phyloP scores from a whole-genome alignment of 352 stramenopile species.

The Lagenidium giganteum region DNA sequence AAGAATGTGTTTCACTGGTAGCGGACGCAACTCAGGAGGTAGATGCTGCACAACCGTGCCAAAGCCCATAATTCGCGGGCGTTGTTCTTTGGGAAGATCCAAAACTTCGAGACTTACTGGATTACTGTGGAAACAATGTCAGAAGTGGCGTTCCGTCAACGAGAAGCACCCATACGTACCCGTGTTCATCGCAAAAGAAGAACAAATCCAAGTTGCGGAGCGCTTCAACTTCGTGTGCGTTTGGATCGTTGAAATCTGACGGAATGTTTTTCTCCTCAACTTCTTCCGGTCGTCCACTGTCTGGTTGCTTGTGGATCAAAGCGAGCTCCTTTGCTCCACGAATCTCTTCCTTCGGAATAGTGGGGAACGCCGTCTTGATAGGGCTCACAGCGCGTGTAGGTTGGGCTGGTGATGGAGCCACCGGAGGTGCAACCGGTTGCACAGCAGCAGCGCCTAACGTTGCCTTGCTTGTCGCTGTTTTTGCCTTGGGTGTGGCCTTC shows the following conservation, averaged over 20 bases:
- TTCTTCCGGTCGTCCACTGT: slow-evolving; percentile 33
- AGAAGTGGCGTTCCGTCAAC: too few species aligned
- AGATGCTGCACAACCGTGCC: slow-evolving; percentile 76
- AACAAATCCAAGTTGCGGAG: slow-evolving; percentile 80
- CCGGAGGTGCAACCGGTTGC: neutral
- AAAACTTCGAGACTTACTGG: slow-evolving; percentile 77
- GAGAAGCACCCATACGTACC: slow-evolving; percentile 32
- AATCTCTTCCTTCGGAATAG: slow-evolving; percentile 52
- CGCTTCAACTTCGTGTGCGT: slow-evolving; percentile 54
- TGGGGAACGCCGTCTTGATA: slow-evolving; percentile 47
- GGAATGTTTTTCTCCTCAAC: slow-evolving; percentile 51
- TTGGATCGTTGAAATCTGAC: slow-evolving; percentile 60
- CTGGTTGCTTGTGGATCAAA: slow-evolving; percentile 26
- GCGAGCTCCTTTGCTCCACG: slow-evolving; percentile 52
- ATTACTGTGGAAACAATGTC: slow-evolving; percentile 52
- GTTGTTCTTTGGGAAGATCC: slow-evolving; percentile 65
- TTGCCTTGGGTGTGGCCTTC: slow-evolving; percentile 11
- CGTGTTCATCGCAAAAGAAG: slow-evolving; percentile 83
- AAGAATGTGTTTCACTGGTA: slow-evolving; percentile 65
- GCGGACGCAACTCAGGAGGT: slow-evolving; percentile 43
- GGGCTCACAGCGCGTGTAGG: slow-evolving; percentile 26
- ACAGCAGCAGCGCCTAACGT: neutral
- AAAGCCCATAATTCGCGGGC: slow-evolving; percentile 80
- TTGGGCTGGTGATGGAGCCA: slow-evolving; percentile 1
- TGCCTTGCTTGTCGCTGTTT: neutral